These are phyloP conservation scores for Salix udensis DNA, from an alignment of 345 rosid genomes.

Conservation along the genomic window DNA sequence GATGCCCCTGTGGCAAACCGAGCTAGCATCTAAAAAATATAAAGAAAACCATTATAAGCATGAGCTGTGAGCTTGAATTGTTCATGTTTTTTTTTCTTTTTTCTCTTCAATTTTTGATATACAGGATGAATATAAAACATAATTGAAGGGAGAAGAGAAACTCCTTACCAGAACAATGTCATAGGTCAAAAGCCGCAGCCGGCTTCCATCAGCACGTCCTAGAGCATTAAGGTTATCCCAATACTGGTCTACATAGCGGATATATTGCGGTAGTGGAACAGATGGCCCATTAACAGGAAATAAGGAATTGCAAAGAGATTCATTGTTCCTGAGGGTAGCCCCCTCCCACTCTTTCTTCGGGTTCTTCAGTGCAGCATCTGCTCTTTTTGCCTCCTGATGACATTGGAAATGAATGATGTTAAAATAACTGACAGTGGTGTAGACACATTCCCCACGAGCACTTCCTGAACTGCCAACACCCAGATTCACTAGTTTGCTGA, in stretches of 20 bases:
- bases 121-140: neutral
- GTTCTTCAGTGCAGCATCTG: constrained; percentile 86
- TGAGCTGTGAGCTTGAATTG: too few species aligned
- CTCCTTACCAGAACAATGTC: constrained; percentile 86
- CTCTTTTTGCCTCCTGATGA: constrained; percentile 99
- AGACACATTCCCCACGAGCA: constrained; percentile 92
- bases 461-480: constrained; percentile 89
- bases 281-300: constrained; percentile 93
- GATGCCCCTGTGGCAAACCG: constrained; percentile 99
- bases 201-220: constrained; percentile 92
- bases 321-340: constrained; percentile 89
- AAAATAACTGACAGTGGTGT: constrained; percentile 95
- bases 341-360: constrained; percentile 99
- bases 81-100: too few species aligned
- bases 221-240: constrained; percentile 95
- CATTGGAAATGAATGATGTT: constrained; percentile 95
- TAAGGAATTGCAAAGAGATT: constrained; percentile 91
- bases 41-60: neutral
- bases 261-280: constrained; percentile 71
- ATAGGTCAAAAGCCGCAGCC: constrained; percentile 83
- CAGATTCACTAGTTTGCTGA: constrained; percentile 88
- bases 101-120: neutral
- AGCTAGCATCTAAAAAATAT: constrained; percentile 70
- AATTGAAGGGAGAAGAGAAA: neutral
- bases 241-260: constrained; percentile 79